phyloP scores from a whole-genome alignment of 2,329 filamentous ascomycete genomes.

The Beauveria varroae region DNA sequence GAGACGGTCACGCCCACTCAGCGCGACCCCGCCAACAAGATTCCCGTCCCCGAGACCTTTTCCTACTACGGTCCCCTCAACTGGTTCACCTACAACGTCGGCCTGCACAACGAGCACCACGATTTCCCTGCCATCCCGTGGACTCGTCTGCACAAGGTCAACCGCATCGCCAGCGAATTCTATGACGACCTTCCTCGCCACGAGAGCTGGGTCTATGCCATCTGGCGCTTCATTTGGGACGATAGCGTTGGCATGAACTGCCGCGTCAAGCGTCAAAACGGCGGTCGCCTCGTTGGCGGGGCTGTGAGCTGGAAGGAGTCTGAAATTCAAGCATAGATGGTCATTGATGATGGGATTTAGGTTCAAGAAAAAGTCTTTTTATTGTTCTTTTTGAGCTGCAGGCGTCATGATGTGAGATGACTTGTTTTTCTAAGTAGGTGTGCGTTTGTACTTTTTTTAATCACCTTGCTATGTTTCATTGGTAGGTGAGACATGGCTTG shows the following conservation, averaged over 20 bases:
- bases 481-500: not conserved
- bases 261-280: constrained; percentile 84
- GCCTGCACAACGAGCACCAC: constrained; percentile 97
- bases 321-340: constrained; percentile 55
- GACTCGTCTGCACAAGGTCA: constrained; percentile 73
- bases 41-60: constrained; percentile 84
- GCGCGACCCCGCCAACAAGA: constrained; percentile 48
- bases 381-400: not conserved
- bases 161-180: constrained; percentile 80
- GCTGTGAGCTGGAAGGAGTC: constrained; percentile 54
- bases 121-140: constrained; percentile 96
- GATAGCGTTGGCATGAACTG: constrained; percentile 83
- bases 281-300: constrained; percentile 53
- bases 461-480: not conserved
- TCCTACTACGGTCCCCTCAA: constrained; percentile 95
- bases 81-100: constrained; percentile 91
- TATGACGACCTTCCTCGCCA: constrained; percentile 83
- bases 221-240: constrained; percentile 94
- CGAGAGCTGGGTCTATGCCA: constrained; percentile 83
- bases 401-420: not conserved
- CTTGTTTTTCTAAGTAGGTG: not conserved
- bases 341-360: constrained; percentile 6
- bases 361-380: not conserved
- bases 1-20: constrained; percentile 51
- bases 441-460: not conserved